A percentile compares a stretch with the other conserved stretches of the same genome.
Conservation (phyloP, 768 basidiomycete genomes). For the Trametes cingulata region DNA sequence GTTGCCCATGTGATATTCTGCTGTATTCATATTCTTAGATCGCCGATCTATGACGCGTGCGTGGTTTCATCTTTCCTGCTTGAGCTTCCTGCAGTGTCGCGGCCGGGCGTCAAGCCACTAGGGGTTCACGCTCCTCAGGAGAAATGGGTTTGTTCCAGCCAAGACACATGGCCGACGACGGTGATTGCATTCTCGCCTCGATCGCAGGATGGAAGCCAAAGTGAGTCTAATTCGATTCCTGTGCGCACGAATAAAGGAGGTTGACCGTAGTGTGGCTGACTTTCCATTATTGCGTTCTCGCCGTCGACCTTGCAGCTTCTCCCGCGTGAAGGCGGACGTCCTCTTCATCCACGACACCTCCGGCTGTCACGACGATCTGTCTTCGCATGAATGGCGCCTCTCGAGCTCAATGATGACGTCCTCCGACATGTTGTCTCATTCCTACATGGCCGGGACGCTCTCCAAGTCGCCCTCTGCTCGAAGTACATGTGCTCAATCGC, state of each 20-base stretch:
- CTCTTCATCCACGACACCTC: too few species aligned
- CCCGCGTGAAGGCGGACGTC: background rate
- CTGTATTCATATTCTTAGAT: background rate
- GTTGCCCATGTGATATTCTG: background rate
- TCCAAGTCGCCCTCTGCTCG: background rate
- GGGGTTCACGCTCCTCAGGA: background rate
- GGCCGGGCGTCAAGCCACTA: too few species aligned
- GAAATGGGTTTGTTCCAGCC: background rate
- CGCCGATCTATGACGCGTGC: background rate
- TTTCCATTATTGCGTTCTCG: background rate
- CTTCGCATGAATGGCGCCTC: background rate
- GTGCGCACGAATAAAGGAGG: background rate
- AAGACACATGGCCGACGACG: background rate
- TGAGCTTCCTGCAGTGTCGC: background rate
- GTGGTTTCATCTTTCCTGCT: background rate
- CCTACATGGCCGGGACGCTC: background rate
- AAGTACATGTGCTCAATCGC: background rate
- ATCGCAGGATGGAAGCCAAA: background rate
- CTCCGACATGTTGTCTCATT: slow-evolving; percentile 1
- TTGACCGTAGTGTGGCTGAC: background rate
- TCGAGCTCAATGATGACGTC: slow-evolving; percentile 1
- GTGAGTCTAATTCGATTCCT: background rate
- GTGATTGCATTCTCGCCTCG: background rate
- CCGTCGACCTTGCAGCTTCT: background rate
- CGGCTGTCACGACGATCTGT: too few species aligned